Percentiles rank a stretch among this genome's conserved stretches.
These are phyloP conservation scores for Pleurotus citrinopileatus DNA, from an alignment of 768 basidiomycete genomes.

Conservation along the genomic window DNA sequence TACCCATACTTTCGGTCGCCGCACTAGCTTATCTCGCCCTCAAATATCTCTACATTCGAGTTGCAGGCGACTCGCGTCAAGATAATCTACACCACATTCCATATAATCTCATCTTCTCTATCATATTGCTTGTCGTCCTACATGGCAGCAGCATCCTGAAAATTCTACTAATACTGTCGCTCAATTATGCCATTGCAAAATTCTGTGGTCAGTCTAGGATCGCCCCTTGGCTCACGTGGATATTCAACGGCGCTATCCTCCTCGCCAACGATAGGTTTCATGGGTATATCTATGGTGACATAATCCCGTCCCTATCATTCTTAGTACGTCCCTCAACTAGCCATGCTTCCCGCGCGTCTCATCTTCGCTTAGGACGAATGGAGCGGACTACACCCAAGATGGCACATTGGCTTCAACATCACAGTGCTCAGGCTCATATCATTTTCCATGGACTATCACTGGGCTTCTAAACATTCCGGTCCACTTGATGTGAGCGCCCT, in stretches of 20 bases:
- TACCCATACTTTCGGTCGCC: constrained; percentile 56
- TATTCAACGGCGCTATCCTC: constrained; percentile 70
- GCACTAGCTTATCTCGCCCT: constrained; percentile 51
- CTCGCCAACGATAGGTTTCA: constrained; percentile 73
- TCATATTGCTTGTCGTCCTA: constrained; percentile 63
- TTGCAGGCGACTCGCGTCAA: constrained; percentile 18
- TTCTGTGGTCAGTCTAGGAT: constrained; percentile 36
- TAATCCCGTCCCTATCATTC: constrained; percentile 52
- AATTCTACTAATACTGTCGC: constrained; percentile 62
- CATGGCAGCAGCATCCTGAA: constrained; percentile 85
- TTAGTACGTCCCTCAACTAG: constrained; percentile 49
- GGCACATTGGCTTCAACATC: constrained; percentile 95
- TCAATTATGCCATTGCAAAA: constrained; percentile 69
- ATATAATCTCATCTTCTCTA: constrained; percentile 60
- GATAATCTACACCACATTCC: constrained; percentile 40
- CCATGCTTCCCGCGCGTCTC: neutral
- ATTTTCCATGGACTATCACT: constrained; percentile 91
- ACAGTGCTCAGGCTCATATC: constrained; percentile 93
- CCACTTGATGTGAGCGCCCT: constrained; percentile 38
- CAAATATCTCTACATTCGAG: constrained; percentile 47
- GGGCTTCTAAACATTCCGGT: constrained; percentile 55
- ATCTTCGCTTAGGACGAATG: constrained; percentile 49
- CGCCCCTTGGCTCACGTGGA: constrained; percentile 64
- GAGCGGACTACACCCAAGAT: constrained; percentile 82
- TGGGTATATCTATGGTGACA: constrained; percentile 65